Base-by-base conservation (phyloP, 371 early-diverging fungal species). In the Lichtheimia ornata region DNA sequence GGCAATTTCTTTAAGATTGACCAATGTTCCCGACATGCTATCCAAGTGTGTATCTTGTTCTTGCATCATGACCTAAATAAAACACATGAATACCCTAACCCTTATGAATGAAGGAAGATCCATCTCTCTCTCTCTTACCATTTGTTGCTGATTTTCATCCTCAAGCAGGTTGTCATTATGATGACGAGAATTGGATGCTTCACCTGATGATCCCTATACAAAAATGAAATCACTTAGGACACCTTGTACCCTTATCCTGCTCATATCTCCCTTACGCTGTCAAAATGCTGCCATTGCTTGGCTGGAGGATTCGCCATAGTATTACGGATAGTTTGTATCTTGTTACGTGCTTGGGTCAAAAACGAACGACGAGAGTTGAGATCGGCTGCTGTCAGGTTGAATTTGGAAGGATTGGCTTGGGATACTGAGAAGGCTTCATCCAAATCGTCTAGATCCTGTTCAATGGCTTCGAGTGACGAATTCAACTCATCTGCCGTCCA, bases 1-100 rank as follows among this genome's bases (percentile, higher is more conserved):
- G 35, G 87, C 87, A 62, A 87, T 87, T 49, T 83, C 87, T 49
- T 84, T 79, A 55, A 87, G 77, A 56, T 87, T 85, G 5, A 77
- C 64, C 13, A 85, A 67, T 5, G 87, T 87, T 15, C 83, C 82
- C 66, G 83, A 78, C 58, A 87, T 82, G 27, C 75, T 72, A 30
- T 87, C 84, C 64, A 87, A 62, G 43, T 87, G 87, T 15, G 76
- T 74, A 45, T 87, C 87, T 65, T 87, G 87, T 41, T 87, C 84
- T 65, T 81, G 75, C 71, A 87, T 71, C 59, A 87, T 62, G 35
- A 83, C 67, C 84, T 82, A 35, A 3, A n/a, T 24, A 9, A 25
- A 25, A 43, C 22, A 22, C 22, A 28, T 49, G 49, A 35, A 35
- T 22, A 15, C 17, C 50, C 24, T 4, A n/a, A 24, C 12, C 15